Base-by-base conservation (phyloP, 2,329 filamentous ascomycete genomes). In the Sporothrix luriei region DNA sequence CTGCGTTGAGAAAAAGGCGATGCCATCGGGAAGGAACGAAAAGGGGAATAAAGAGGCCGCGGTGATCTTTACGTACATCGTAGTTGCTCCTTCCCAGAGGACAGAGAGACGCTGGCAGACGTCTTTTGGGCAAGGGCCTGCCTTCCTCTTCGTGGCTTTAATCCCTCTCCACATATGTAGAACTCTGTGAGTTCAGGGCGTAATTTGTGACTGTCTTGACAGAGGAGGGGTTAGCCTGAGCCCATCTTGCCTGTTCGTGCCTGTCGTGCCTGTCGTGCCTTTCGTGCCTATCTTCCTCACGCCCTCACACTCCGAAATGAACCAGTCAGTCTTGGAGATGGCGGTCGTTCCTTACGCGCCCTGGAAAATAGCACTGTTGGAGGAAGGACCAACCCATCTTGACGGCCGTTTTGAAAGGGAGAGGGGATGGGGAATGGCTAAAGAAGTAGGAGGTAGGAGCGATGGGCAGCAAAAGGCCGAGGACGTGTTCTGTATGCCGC, bases 381-480 rank as follows among this genome's bases (percentile, higher is more conserved):
- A 33, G 62, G 62, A 52, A 66, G 48, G 62, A 24, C 29, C 62
- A 65, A 65, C 19, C 33, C 33, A 43, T 61, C 38, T 59, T n/a
- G 38, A 61, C 55, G 5, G 11, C 33, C 55, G 33, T n/a, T 24
- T 16, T n/a, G 55, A 7, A 43, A 24, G 19, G 55, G n/a, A 14
- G 38, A 38, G 38, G 38, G 19, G 57, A 62, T 46, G 57, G 21
- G 38, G 38, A 24, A 57, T 16, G 19, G 26, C 19, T 6, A 3
- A 55, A 38, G 29, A 38, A 33, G n/a, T n/a, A n/a, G n/a, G n/a
- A n/a, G 54, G 54, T 38, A 57, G 19, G 54, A 57, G 54, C 54
- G 54, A 57, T n/a, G 38, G 57, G 57, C 3, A 24, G 11, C 33
- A 24, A 43, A 43, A n/a, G n/a, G 55, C 16, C 21, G 24, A 43